Conservation (phyloP, 2,329 filamentous ascomycete genomes). For the Capronia epimyces region DNA sequence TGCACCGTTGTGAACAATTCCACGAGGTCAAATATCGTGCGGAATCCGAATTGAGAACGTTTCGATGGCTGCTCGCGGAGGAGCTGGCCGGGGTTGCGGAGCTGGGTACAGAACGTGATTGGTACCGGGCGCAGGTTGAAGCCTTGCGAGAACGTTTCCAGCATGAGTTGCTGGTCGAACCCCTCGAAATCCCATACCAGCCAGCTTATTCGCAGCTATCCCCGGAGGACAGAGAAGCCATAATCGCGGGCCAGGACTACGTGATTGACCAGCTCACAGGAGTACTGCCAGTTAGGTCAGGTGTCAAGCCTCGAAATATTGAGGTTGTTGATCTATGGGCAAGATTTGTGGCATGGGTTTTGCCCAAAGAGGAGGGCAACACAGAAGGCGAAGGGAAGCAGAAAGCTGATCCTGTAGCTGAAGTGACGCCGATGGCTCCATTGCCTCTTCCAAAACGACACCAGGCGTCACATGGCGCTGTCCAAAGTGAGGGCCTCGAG, state of each 20-base stretch:
- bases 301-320: not conserved
- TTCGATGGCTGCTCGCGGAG: not conserved
- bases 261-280: not conserved
- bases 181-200: slow-evolving; percentile 6
- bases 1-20: not conserved
- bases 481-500: not conserved
- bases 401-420: not conserved
- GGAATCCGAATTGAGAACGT: not conserved
- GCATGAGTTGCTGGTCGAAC: not conserved
- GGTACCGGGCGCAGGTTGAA: slow-evolving; percentile 4
- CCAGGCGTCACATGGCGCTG: too few relatives aligned
- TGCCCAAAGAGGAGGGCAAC: not conserved
- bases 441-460: not conserved
- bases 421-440: not conserved
- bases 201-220: not conserved
- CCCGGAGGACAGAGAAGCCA: not conserved
- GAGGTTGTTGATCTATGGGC: not conserved
- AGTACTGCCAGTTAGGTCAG: not conserved
- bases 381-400: not conserved
- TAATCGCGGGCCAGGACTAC: not conserved
- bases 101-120: slow-evolving; percentile 3
- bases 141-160: slow-evolving; percentile 5
- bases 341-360: not conserved
- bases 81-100: slow-evolving; percentile 4
- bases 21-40: not conserved